These are phyloP conservation scores for Pseudogymnoascus sp. DNA, from an alignment of 2,329 filamentous ascomycete genomes.

Conservation along the genomic window DNA sequence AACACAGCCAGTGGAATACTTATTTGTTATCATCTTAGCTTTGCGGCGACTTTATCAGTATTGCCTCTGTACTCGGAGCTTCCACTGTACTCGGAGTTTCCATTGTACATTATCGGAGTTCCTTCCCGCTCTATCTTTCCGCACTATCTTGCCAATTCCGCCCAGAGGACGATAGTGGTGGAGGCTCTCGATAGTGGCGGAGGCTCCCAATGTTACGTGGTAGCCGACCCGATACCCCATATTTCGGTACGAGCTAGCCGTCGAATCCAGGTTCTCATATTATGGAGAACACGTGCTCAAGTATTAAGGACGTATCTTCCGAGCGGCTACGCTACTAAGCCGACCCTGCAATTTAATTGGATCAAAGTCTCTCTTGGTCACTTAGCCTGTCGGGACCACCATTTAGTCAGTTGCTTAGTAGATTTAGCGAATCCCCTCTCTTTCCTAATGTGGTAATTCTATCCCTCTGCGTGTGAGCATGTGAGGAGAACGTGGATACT, in stretches of 20 bases:
- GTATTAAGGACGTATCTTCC: background rate
- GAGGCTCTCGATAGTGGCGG: background rate
- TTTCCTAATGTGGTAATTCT: background rate
- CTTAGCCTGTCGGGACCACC: background rate
- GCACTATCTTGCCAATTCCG: background rate
- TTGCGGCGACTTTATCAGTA: background rate
- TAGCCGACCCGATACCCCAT: slow-evolving; percentile 2
- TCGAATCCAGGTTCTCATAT: background rate
- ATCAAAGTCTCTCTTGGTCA: background rate
- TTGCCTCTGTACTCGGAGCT: background rate
- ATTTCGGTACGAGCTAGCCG: background rate
- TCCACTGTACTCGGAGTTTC: background rate
- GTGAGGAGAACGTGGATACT: background rate
- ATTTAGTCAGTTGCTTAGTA: background rate
- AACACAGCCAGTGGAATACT: background rate
- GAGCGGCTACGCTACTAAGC: background rate
- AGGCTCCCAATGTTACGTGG: background rate
- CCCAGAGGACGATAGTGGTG: background rate
- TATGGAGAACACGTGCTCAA: background rate
- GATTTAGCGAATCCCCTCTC: background rate
- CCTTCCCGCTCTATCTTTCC: background rate
- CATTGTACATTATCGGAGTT: background rate
- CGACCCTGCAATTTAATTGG: slow-evolving; percentile 4
- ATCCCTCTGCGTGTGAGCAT: background rate
- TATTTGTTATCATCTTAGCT: background rate